Base-by-base conservation (phyloP, 2,329 filamentous ascomycete species). In the Trichoderma koningiopsis region DNA sequence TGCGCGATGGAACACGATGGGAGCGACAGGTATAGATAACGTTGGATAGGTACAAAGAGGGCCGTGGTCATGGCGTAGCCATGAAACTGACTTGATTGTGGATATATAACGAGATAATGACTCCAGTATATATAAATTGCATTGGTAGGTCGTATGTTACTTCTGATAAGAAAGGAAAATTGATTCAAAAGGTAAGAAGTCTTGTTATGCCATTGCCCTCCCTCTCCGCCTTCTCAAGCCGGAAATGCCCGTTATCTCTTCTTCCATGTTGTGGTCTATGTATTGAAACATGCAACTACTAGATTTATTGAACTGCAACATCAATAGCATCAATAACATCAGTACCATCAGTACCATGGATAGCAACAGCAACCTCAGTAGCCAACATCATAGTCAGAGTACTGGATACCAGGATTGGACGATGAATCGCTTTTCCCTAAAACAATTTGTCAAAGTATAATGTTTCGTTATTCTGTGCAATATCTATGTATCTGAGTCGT, bases 401-500 rank as follows among this genome's bases (percentile, higher is more conserved):
- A 13, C 33, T 35, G 33, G 33, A 13, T 14, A 35, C 0, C 33
- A 35, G 33, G 14, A 13, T 14, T 4, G 11, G 33, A 5, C 13
- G 33, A 3, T 35, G 11, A 4, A 35, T 14, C 13, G 4, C 11
- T 35, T 35, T 35, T 35, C 33, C 33, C 33, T 19, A 22, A 37
- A 35, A 13, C 24, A 29, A 7, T 4, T 29, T 47, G 29, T 22
- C 24, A 14, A 27, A n/a, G 5, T 52, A 19, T 27, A n/a, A 31
- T 49, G 49, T 43, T 43, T 27, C 52, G 35, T 56, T 56, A 40
- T n/a, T 22, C 52, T 52, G 10, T 64, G 49, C 22, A 19, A n/a
- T 66, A 16, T 66, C 62, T 66, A 57, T 65, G 10, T 56, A 35
- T 57, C 10, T 57, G 27, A 57, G 62, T 33, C 55, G 37, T 58